A percentile compares a stretch with the other conserved stretches of the same genome.
phyloP scores from a whole-genome alignment of 2,329 filamentous ascomycete genomes.

The Pleoardoris graminearum region DNA sequence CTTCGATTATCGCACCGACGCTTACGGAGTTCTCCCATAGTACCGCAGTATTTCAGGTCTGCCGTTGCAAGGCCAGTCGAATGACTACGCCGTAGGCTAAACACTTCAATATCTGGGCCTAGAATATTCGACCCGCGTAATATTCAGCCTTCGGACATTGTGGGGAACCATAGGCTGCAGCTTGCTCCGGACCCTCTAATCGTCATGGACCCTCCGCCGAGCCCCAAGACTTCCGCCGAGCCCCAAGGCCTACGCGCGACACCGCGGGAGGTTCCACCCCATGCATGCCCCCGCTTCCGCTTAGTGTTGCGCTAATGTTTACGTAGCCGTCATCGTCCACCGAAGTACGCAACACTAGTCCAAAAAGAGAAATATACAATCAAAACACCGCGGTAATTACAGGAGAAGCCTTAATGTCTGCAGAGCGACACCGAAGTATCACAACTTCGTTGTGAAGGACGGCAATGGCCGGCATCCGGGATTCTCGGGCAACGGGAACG shows the following conservation, averaged over 20 bases:
- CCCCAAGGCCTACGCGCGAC: too few species aligned
- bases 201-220: slow-evolving; percentile 3
- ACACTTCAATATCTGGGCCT: slow-evolving; percentile 7
- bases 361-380: not conserved
- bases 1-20: too few species aligned
- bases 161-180: slow-evolving; percentile 37
- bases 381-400: not conserved
- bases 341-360: not conserved
- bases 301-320: slow-evolving; percentile 3
- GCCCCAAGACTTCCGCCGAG: too few species aligned
- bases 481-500: not conserved
- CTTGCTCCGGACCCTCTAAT: not conserved
- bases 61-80: not conserved
- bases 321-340: slow-evolving; percentile 1
- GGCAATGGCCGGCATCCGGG: not conserved
- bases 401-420: not conserved
- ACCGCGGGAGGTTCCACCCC: too few species aligned
- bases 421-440: not conserved
- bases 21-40: too few species aligned
- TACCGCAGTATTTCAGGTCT: not conserved
- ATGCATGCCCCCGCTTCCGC: not conserved
- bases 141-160: slow-evolving; percentile 27
- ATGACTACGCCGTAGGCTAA: slow-evolving; percentile 3
- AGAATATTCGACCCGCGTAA: slow-evolving; percentile 19
- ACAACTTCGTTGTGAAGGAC: not conserved